phyloP scores from a whole-genome alignment of 352 stramenopile species.

The Blastocystis sp. region DNA sequence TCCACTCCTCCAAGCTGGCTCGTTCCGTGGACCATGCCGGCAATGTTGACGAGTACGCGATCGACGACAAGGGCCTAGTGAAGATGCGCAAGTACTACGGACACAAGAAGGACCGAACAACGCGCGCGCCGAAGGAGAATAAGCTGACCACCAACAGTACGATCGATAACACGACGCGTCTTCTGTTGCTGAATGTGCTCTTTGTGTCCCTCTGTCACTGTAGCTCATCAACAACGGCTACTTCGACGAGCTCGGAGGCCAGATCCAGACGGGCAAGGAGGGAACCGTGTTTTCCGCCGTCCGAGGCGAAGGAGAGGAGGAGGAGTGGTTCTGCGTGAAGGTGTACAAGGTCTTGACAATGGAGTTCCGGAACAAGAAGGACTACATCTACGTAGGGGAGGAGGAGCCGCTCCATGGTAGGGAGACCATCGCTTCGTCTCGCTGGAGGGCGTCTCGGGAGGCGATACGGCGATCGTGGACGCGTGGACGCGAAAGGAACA shows the following conservation, averaged over 20 bases:
- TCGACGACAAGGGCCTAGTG: slow-evolving; percentile 41
- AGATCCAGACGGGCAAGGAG: slow-evolving; percentile 92
- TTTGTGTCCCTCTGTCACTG: neutral
- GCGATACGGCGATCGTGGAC: slow-evolving; percentile 96
- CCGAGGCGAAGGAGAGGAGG: slow-evolving; percentile 64
- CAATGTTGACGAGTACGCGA: slow-evolving; percentile 15
- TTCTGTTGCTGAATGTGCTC: neutral
- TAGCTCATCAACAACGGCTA: slow-evolving; percentile 65
- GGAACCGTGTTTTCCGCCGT: slow-evolving; percentile 58
- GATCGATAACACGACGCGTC: neutral
- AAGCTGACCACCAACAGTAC: slow-evolving; percentile 21
- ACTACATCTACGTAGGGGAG: slow-evolving; percentile 77
- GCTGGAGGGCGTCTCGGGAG: slow-evolving; percentile 80
- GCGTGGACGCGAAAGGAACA: slow-evolving; percentile 96
- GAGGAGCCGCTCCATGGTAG: neutral
- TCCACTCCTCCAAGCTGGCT: neutral
- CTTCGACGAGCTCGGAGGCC: slow-evolving; percentile 87
- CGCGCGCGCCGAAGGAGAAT: slow-evolving; percentile 20
- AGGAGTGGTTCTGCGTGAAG: slow-evolving; percentile 73
- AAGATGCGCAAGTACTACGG: slow-evolving; percentile 48
- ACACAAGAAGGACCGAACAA: neutral
- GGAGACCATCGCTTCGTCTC: slow-evolving; percentile 89
- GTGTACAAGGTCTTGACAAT: slow-evolving; percentile 83
- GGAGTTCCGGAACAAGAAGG: slow-evolving; percentile 95
- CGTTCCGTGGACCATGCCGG: slow-evolving; percentile 11